A percentile compares a stretch with the other conserved stretches of the same genome.
Evolutionary conservation across 441 rosid genomes (phyloP).

Genomic region (Raphanus hybrid): DNA sequence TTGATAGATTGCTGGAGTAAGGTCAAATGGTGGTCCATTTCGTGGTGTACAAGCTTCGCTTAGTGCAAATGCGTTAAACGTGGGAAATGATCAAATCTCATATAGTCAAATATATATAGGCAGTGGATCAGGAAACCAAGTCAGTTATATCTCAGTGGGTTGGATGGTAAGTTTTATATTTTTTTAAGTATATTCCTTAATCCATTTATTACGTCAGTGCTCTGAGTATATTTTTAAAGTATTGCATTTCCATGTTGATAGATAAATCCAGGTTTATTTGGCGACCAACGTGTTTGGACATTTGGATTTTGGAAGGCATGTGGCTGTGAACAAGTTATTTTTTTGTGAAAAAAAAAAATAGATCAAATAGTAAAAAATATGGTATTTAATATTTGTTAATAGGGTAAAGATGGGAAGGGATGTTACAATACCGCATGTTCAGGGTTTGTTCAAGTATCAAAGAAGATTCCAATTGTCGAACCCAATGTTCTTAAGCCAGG

Average conservation of each 20-base stretch:
- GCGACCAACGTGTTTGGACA: neutral
- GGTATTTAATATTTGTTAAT: neutral
- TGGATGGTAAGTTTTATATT: constrained; percentile 13
- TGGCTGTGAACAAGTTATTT: neutral
- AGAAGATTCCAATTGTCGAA: neutral
- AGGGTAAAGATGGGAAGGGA: constrained; percentile 15
- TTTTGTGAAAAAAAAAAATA: too few species aligned
- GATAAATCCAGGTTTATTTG: neutral
- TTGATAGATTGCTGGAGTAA: constrained; percentile 18
- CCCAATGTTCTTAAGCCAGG: neutral
- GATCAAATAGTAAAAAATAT: neutral
- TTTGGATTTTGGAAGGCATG: constrained; percentile 27
- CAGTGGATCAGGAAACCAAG: neutral
- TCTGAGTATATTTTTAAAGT: neutral
- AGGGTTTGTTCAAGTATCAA: constrained; percentile 21
- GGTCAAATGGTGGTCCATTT: neutral
- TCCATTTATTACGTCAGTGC: neutral
- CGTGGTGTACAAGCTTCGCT: neutral
- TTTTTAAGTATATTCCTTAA: neutral
- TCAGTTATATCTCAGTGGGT: neutral
- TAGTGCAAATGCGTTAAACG: neutral
- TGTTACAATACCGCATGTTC: constrained; percentile 17
- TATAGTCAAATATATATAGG: constrained; percentile 21
- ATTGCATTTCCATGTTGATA: neutral
- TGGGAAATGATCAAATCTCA: constrained; percentile 19